These are phyloP conservation scores for Saccharomycopsis oosterbeekiorum DNA, from an alignment of 805 yeast species.

Conservation along the genomic window DNA sequence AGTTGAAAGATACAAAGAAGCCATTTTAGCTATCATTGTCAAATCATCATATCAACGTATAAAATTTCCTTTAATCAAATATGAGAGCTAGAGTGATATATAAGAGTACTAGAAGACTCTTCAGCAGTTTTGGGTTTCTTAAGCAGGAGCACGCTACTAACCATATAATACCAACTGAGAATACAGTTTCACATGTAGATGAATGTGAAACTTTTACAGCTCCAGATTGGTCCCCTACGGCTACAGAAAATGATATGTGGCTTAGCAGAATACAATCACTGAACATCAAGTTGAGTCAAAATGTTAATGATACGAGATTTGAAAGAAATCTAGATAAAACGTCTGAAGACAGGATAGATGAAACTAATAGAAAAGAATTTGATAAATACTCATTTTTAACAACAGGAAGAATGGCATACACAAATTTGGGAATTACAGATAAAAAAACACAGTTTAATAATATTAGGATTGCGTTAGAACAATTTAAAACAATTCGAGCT, in stretches of 20 bases:
- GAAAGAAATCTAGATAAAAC: background rate
- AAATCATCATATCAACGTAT: no score
- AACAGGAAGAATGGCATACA: slow-evolving; percentile 14
- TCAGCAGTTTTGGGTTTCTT: background rate
- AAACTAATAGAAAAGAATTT: background rate
- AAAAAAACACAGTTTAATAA: background rate
- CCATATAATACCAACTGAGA: background rate
- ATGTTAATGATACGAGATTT: background rate
- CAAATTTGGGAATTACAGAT: background rate
- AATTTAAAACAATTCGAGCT: slow-evolving; percentile 10
- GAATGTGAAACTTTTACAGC: background rate
- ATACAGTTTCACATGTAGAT: background rate
- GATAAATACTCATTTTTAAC: slow-evolving; percentile 6
- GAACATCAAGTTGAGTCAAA: background rate
- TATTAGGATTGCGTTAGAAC: slow-evolving; percentile 7
- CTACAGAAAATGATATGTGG: slow-evolving; percentile 36
- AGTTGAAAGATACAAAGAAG: no score
- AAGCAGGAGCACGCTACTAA: background rate
- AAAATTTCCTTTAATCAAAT: no score
- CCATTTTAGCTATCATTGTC: no score
- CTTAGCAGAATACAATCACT: slow-evolving; percentile 18
- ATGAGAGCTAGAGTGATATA: no score
- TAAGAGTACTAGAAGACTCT: background rate
- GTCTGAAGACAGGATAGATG: background rate
- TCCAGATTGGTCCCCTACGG: slow-evolving; percentile 28